Conservation (phyloP, 1,284 basidiomycete genomes). For the Megacollybia platyphylla region DNA sequence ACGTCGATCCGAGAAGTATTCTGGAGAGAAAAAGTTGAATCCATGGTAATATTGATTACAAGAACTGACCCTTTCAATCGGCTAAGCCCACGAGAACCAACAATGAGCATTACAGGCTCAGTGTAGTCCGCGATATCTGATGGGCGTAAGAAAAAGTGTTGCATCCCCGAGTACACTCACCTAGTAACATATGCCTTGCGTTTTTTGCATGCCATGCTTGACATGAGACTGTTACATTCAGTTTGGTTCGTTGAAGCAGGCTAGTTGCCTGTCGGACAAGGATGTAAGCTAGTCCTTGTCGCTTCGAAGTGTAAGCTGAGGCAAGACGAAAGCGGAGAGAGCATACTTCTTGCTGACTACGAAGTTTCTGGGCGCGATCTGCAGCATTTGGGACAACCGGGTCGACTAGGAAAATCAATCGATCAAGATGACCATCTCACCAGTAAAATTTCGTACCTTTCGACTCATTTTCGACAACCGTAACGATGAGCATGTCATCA, state of each 20-base stretch:
- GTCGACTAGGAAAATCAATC: conserved; percentile 45
- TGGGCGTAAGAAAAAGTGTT: neutral
- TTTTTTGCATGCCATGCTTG: conserved; percentile 97
- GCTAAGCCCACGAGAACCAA: conserved; percentile 85
- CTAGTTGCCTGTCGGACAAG: conserved; percentile 82
- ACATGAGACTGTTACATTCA: conserved; percentile 81
- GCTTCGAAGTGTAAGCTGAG: conserved; percentile 25
- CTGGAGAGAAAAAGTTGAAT: conserved; percentile 23
- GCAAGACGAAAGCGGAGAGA: neutral
- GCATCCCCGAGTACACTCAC: conserved; percentile 20
- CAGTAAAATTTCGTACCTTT: conserved; percentile 46
- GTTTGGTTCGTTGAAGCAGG: conserved; percentile 78
- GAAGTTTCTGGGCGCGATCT: conserved; percentile 66
- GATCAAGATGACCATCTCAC: neutral
- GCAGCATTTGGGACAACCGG: conserved; percentile 55
- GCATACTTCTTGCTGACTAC: conserved; percentile 77
- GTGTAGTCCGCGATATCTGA: conserved; percentile 83
- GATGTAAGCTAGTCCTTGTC: conserved; percentile 80
- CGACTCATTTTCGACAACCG: conserved; percentile 85
- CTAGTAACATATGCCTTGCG: conserved; percentile 83
- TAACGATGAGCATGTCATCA: conserved; percentile 85
- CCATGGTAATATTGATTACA: neutral
- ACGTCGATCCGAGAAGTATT: conserved; percentile 92
- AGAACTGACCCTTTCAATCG: conserved; percentile 74
- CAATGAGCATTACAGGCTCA: conserved; percentile 89